These are phyloP conservation scores for Spergularia bocconei DNA, from an alignment of 148 eudicot genomes.

Conservation along the genomic window DNA sequence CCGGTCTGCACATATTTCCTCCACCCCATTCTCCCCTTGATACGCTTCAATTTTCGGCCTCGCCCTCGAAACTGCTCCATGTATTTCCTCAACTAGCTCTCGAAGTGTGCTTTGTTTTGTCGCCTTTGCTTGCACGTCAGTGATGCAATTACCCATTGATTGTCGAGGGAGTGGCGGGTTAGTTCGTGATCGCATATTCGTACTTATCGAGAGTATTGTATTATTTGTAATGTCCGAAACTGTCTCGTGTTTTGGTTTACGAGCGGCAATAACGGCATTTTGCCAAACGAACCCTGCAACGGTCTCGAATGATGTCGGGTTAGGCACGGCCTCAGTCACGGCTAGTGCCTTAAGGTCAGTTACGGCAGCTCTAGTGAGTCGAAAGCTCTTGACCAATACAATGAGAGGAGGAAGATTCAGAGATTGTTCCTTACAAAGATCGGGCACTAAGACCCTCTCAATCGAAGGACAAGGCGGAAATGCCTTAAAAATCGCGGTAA, in stretches of 20 bases:
- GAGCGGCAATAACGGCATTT: not conserved
- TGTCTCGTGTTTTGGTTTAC: not conserved
- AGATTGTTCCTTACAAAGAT: not conserved
- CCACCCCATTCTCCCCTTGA: slow-evolving; percentile 9
- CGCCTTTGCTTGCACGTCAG: not conserved
- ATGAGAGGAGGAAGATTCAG: not conserved
- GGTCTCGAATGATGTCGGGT: slow-evolving; percentile 20
- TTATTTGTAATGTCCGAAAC: not conserved
- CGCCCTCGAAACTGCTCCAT: not conserved
- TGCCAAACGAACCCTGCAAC: slow-evolving; percentile 10
- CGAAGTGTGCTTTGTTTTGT: not conserved
- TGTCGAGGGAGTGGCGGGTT: slow-evolving; percentile 1
- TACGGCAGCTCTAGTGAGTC: not conserved
- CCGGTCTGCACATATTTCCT: not conserved
- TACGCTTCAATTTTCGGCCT: not conserved
- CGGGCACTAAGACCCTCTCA: not conserved
- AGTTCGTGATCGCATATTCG: slow-evolving; percentile 12
- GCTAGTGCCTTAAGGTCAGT: not conserved
- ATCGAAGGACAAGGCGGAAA: not conserved
- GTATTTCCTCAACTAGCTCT: slow-evolving; percentile 17
- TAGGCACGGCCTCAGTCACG: not conserved
- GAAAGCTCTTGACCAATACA: slow-evolving; percentile 11
- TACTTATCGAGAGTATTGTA: not conserved
- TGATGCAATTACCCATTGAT: slow-evolving; percentile 14
- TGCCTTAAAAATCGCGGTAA: not conserved